Conservation (phyloP, 2,329 filamentous ascomycete genomes). For the Fusarium verticillioides region DNA sequence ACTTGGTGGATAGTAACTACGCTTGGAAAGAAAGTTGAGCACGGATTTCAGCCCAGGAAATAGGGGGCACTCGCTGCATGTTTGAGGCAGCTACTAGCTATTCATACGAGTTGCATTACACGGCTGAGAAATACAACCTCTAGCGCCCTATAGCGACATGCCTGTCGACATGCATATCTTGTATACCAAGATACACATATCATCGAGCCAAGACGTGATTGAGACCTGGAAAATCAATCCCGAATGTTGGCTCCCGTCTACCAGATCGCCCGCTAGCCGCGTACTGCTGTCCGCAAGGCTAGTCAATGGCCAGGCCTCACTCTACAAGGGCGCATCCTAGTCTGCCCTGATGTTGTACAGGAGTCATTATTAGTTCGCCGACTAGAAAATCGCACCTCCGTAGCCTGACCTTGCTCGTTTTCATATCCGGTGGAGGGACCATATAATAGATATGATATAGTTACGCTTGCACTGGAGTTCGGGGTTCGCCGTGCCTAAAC, state of each 20-base stretch:
- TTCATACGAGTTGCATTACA: not conserved
- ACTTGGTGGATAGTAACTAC: conserved; percentile 16
- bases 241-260: conserved; percentile 7
- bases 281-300: conserved; percentile 1
- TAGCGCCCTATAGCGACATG: not conserved
- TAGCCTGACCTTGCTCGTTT: conserved; percentile 14
- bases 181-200: not conserved
- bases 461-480: conserved; percentile 6
- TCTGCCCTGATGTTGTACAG: not conserved
- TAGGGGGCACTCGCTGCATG: conserved; percentile 15
- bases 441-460: conserved; percentile 14
- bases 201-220: not conserved
- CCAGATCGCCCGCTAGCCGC: conserved; percentile 24
- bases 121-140: not conserved
- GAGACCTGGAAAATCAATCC: not conserved
- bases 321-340: conserved; percentile 2
- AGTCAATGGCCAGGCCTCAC: conserved; percentile 14
- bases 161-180: not conserved
- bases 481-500: conserved; percentile 28
- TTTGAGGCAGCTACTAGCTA: not conserved
- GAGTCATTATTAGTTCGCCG: not conserved
- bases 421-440: not conserved
- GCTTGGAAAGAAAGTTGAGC: conserved; percentile 20
- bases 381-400: not conserved
- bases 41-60: conserved; percentile 32